Evolutionary conservation across 1,284 basidiomycete genomes (phyloP).

Genomic region (Trametes hirsuta): DNA sequence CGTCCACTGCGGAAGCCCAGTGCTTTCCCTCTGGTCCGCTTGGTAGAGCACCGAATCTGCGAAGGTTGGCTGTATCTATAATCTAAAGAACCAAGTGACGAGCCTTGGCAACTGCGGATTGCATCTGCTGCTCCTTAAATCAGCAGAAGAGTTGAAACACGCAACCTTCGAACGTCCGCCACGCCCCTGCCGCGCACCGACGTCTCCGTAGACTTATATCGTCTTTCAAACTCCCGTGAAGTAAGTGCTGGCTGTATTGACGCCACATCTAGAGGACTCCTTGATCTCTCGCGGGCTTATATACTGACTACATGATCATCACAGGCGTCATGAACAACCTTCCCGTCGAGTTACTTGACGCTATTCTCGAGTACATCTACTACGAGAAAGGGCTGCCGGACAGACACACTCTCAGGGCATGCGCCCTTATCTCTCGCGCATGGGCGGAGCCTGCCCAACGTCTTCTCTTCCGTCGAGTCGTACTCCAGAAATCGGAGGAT

Average conservation of each 20-base stretch:
- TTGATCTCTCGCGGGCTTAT: not conserved
- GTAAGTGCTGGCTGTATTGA: not conserved
- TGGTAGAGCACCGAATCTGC: too few relatives aligned
- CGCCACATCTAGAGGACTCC: too few relatives aligned
- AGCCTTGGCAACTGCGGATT: too few relatives aligned
- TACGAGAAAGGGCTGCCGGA: constrained; percentile 39
- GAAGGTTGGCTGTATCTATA: too few relatives aligned
- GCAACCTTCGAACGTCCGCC: too few relatives aligned
- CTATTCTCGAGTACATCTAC: constrained; percentile 44
- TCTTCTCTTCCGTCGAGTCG: constrained; percentile 42
- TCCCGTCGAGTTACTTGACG: constrained; percentile 46
- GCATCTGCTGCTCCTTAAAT: too few relatives aligned
- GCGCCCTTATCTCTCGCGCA: constrained; percentile 39
- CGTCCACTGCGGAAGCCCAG: too few relatives aligned
- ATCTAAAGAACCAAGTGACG: too few relatives aligned
- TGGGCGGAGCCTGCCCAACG: constrained; percentile 46
- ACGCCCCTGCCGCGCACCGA: too few relatives aligned
- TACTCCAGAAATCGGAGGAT: not conserved
- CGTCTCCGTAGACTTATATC: too few relatives aligned
- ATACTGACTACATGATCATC: not conserved
- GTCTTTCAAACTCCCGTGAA: not conserved
- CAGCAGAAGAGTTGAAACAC: too few relatives aligned
- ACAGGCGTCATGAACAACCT: constrained; percentile 23
- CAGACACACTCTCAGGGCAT: constrained; percentile 36
- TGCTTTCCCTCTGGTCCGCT: too few relatives aligned